Evolutionary conservation across 768 basidiomycete species (phyloP).

Genomic region (Sporobolomyces phaffii): DNA sequence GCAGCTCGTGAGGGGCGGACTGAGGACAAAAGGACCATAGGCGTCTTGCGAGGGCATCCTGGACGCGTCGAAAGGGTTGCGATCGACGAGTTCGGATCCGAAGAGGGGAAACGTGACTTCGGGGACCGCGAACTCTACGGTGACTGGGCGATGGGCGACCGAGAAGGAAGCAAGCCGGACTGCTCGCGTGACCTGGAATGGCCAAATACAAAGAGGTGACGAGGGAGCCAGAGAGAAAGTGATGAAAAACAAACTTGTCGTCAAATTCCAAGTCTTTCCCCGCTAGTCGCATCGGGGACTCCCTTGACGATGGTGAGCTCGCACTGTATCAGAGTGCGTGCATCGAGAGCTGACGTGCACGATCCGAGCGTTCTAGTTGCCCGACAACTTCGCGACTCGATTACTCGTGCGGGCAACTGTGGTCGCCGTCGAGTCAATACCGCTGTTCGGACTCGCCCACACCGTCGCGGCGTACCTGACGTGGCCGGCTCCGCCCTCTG

Average conservation of each 20-base stretch:
- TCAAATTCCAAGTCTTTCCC: too few species aligned
- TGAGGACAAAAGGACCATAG: constrained; percentile 15
- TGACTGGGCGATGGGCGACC: too few species aligned
- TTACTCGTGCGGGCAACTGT: neutral
- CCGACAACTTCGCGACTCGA: constrained; percentile 1
- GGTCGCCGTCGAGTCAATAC: neutral
- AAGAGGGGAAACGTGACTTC: neutral
- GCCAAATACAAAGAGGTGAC: too few species aligned
- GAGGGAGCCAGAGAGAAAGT: too few species aligned
- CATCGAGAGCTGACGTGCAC: neutral
- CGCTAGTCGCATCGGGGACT: too few species aligned
- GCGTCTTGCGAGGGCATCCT: neutral
- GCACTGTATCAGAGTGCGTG: neutral
- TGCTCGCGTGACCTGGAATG: too few species aligned
- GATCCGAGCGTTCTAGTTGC: neutral
- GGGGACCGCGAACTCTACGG: too few species aligned
- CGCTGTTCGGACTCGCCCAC: neutral
- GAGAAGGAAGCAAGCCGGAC: too few species aligned
- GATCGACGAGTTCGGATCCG: too few species aligned
- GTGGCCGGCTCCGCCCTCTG: constrained; percentile 21
- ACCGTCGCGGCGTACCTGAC: neutral
- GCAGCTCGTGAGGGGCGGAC: constrained; percentile 8
- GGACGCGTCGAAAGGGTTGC: neutral
- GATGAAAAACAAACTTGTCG: too few species aligned
- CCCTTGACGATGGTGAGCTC: neutral